These are phyloP conservation scores for Usnea hakonensis DNA, from an alignment of 495 filamentous ascomycete genomes.

Conservation along the genomic window DNA sequence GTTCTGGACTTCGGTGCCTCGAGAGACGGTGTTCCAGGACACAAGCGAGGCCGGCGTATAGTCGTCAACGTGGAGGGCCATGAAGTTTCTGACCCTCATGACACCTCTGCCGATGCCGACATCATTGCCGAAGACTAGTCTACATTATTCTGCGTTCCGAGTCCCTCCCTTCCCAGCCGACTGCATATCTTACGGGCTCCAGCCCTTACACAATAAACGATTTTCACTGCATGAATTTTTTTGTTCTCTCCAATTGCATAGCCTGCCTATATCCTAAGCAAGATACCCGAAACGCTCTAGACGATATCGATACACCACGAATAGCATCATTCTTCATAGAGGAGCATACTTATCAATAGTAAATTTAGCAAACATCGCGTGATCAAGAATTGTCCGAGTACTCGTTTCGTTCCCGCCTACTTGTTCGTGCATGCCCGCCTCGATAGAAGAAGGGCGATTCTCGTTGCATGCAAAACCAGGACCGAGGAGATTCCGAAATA, in stretches of 20 bases:
- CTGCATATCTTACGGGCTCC: not conserved
- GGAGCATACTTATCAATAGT: conserved; percentile 12
- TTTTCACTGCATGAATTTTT: not conserved
- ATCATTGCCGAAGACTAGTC: conserved; percentile 34
- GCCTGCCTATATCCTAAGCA: conserved; percentile 3
- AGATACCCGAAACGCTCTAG: conserved; percentile 9
- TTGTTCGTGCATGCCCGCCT: not conserved
- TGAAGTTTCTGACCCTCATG: conserved; percentile 33
- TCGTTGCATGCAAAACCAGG: not conserved
- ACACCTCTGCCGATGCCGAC: conserved; percentile 34
- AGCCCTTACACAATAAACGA: not conserved
- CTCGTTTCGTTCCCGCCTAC: not conserved
- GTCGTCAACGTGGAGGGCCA: conserved; percentile 58
- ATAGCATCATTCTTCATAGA: not conserved
- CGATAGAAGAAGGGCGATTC: not conserved
- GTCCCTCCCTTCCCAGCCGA: not conserved
- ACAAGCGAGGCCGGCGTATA: conserved; percentile 71
- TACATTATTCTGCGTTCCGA: not conserved
- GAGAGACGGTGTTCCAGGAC: conserved; percentile 66
- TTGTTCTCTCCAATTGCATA: not conserved
- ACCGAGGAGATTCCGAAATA: no score
- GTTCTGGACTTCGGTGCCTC: conserved; percentile 88
- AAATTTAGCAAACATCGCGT: not conserved
- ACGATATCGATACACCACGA: conserved; percentile 4
- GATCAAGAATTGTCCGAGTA: not conserved